phyloP scores from a whole-genome alignment of 441 rosid species.

The Erodium moschatum region DNA sequence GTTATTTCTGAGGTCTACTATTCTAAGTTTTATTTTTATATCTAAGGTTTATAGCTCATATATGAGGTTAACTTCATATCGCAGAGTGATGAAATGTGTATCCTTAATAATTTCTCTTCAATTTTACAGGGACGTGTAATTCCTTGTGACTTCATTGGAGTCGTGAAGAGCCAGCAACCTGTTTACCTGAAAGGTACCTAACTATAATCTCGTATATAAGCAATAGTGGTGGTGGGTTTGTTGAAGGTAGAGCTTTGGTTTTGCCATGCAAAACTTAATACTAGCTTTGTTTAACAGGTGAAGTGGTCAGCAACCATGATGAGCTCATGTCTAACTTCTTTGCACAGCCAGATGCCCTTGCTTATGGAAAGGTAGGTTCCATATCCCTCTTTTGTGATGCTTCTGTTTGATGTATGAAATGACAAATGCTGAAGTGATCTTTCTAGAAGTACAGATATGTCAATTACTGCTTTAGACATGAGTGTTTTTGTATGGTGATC shows the following conservation, averaged over 20 bases:
- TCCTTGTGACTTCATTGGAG: slow-evolving; percentile 89
- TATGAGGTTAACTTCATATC: background rate
- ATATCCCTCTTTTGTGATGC: background rate
- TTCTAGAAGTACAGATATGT: background rate
- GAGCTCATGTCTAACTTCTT: slow-evolving; percentile 99
- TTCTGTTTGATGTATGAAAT: background rate
- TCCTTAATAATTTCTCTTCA: slow-evolving; percentile 13
- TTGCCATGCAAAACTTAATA: background rate
- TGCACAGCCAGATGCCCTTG: slow-evolving; percentile 96
- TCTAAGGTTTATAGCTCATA: background rate
- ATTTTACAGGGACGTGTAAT: slow-evolving; percentile 68
- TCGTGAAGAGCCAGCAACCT: slow-evolving; percentile 85
- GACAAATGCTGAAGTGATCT: slow-evolving; percentile 1
- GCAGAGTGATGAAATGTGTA: background rate
- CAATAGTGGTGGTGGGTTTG: slow-evolving; percentile 1
- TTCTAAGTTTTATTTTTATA: background rate
- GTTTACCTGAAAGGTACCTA: slow-evolving; percentile 63
- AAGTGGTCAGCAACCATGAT: slow-evolving; percentile 84
- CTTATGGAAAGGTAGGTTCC: slow-evolving; percentile 75
- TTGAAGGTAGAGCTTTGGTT: slow-evolving; percentile 11
- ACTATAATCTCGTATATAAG: background rate
- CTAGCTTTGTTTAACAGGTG: slow-evolving; percentile 41
- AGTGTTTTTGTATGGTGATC: background rate
- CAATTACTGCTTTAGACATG: background rate
- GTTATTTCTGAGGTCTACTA: background rate